phyloP scores from a whole-genome alignment of 495 filamentous ascomycete genomes.

The Hypoxylon lienhwacheense region DNA sequence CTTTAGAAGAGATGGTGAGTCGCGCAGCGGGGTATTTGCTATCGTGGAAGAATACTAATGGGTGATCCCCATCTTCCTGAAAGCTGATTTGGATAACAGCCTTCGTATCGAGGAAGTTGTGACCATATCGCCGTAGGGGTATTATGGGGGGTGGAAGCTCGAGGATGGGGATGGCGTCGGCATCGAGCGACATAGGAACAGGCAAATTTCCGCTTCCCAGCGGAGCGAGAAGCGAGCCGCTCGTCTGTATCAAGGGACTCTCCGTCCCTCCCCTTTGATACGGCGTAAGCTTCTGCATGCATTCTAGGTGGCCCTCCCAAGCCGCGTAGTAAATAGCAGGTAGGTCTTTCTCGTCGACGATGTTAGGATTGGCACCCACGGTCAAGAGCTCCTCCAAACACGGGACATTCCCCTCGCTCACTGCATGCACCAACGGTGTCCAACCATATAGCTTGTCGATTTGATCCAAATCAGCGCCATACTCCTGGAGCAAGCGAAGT shows the following conservation, averaged over 20 bases:
- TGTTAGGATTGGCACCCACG: slow-evolving; percentile 70
- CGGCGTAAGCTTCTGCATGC: slow-evolving; percentile 82
- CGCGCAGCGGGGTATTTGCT: slow-evolving; percentile 94
- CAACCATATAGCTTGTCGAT: slow-evolving; percentile 94
- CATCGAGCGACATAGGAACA: slow-evolving; percentile 68
- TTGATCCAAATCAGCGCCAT: slow-evolving; percentile 91
- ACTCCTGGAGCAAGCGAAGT: slow-evolving; percentile 74
- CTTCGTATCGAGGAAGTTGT: slow-evolving; percentile 97
- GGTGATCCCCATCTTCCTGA: slow-evolving; percentile 66
- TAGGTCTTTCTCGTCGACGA: slow-evolving; percentile 86
- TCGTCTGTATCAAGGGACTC: slow-evolving; percentile 38
- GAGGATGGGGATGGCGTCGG: slow-evolving; percentile 87
- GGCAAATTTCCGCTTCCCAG: slow-evolving; percentile 54
- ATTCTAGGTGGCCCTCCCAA: slow-evolving; percentile 95
- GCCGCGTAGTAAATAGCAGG: slow-evolving; percentile 98
- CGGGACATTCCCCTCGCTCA: slow-evolving; percentile 90
- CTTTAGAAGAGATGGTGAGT: slow-evolving; percentile 92
- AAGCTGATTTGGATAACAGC: slow-evolving; percentile 91
- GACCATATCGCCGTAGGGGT: slow-evolving; percentile 88
- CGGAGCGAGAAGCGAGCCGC: slow-evolving; percentile 36
- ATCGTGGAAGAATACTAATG: slow-evolving; percentile 89
- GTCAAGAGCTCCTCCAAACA: slow-evolving; percentile 79
- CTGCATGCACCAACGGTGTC: slow-evolving; percentile 95
- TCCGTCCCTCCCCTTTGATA: slow-evolving; percentile 43
- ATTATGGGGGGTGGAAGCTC: slow-evolving; percentile 95